Evolutionary conservation across 257 asterid species (phyloP), one percentile per base, ranked within the genome.

Genomic region (Solanum corneliomulleri): DNA sequence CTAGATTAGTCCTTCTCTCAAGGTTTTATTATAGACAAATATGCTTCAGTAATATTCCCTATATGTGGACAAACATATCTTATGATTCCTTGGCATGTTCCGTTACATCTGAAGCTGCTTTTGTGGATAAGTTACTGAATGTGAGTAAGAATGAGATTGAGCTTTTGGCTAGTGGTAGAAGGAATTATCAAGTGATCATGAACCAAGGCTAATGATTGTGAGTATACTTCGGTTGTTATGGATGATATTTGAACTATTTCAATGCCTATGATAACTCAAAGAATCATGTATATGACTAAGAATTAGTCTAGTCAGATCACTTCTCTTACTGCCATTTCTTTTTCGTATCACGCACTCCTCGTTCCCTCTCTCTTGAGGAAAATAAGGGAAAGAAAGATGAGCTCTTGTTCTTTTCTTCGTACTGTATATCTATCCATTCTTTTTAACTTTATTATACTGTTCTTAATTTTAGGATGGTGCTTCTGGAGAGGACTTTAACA

Each of bases 401-500:
- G 68, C 27, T 20, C 82, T 5, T 75, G 52, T 41, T 75, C 33
- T 75, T 76, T 42, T 76, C 37, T 76, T 76, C 11, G 6, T 25
- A n/a, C n/a, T 76, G 60, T 23, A 13, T 76, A 76, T 42, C 37
- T 76, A 42, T 76, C 37, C 23, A 76, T 42, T 76, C 23, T 14
- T 18, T 42, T 83, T 58, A 45, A 86, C 85, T 87, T 86, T 86
- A 82, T 81, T 87, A 86, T 89, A 58, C 49, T 86, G 35, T 87
- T 87, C 74, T 85, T 74, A 25, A 18, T 84, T 90, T 87, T 85
- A 97, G 99, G 99, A 96, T 89, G 98, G 93, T 85, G 69, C 92
- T 87, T 89, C 95, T 56, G 99, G 97, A 44, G 98, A 97, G 90
- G 97, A 95, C 85, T 91, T 93, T 77, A 95, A 91, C 89, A 93